A percentile compares a stretch with the other conserved stretches of the same genome.
phyloP scores from a whole-genome alignment of 2,329 filamentous ascomycete species.

The Thelonectria olida region DNA sequence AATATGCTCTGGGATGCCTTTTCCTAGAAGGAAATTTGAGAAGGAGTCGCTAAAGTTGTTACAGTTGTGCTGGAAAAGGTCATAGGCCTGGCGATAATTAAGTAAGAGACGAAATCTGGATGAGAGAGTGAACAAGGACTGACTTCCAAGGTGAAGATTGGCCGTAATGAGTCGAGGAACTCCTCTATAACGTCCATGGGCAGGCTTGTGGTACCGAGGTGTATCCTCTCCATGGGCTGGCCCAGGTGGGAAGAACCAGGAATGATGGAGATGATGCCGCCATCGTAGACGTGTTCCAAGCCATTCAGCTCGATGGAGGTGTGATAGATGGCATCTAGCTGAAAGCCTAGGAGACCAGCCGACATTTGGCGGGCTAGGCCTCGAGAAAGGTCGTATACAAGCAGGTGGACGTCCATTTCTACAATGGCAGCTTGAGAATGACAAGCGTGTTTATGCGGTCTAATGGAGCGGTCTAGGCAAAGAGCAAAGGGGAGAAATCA shows the following conservation, averaged over 20 bases:
- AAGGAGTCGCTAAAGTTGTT: slow-evolving; percentile 98
- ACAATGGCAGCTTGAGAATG: too few relatives aligned
- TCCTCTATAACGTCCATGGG: slow-evolving; percentile 85
- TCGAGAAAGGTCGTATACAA: slow-evolving; percentile 81
- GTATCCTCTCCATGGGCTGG: slow-evolving; percentile 77
- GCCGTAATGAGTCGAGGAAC: slow-evolving; percentile 84
- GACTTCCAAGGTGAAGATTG: slow-evolving; percentile 84
- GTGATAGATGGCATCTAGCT: slow-evolving; percentile 93
- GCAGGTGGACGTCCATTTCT: slow-evolving; percentile 78
- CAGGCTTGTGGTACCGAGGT: slow-evolving; percentile 79
- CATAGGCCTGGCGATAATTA: slow-evolving; percentile 71
- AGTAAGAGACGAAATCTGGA: background rate
- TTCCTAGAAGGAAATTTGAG: slow-evolving; percentile 86
- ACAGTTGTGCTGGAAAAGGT: slow-evolving; percentile 91
- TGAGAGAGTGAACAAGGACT: slow-evolving; percentile 1
- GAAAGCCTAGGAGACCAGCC: slow-evolving; percentile 60
- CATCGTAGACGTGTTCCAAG: slow-evolving; percentile 92
- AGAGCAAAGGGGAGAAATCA: background rate
- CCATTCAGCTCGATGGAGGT: slow-evolving; percentile 86
- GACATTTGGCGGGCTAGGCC: slow-evolving; percentile 66
- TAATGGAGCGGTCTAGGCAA: background rate
- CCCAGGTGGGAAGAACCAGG: slow-evolving; percentile 91
- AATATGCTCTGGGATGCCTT: slow-evolving; percentile 89
- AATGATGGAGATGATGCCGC: slow-evolving; percentile 81
- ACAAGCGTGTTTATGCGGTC: too few relatives aligned